Conservation (phyloP, 345 rosid genomes). For the Combretum micranthum region DNA sequence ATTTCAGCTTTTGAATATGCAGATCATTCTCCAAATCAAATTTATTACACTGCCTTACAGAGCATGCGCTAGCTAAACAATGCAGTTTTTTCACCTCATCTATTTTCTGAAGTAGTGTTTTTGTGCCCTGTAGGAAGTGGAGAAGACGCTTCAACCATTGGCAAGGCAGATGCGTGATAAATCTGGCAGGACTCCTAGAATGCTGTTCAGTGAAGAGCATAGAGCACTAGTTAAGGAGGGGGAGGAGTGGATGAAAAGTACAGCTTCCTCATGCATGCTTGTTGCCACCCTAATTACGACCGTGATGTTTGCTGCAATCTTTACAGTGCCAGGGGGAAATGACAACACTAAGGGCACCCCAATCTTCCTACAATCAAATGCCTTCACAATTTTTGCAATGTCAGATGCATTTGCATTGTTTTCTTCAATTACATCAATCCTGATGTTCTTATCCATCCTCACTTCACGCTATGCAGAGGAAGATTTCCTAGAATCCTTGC, state of each 20-base stretch:
- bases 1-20: too few species aligned
- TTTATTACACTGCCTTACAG: too few species aligned
- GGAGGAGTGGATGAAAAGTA: slow-evolving; percentile 13
- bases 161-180: slow-evolving; percentile 2
- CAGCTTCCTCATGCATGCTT: slow-evolving; percentile 5
- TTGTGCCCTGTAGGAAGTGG: slow-evolving; percentile 11
- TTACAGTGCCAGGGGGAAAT: slow-evolving; percentile 13
- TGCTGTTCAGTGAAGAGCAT: too few species aligned
- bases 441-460: too few species aligned
- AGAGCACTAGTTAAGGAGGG: too few species aligned
- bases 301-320: slow-evolving; percentile 11
- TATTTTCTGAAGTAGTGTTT: not conserved
- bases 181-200: slow-evolving; percentile 1
- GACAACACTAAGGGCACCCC: not conserved
- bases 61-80: too few species aligned
- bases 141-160: slow-evolving; percentile 5
- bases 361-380: not conserved
- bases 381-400: not conserved
- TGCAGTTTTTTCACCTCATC: too few species aligned
- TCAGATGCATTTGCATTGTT: slow-evolving; percentile 3
- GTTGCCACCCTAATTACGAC: slow-evolving; percentile 11
- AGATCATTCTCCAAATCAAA: too few species aligned
- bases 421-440: too few species aligned
- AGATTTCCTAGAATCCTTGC: too few species aligned
- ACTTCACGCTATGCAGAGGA: too few species aligned